A percentile compares a stretch with the other conserved stretches of the same genome.
phyloP scores from a whole-genome alignment of 805 yeast genomes.

The Pichia scutulata region DNA sequence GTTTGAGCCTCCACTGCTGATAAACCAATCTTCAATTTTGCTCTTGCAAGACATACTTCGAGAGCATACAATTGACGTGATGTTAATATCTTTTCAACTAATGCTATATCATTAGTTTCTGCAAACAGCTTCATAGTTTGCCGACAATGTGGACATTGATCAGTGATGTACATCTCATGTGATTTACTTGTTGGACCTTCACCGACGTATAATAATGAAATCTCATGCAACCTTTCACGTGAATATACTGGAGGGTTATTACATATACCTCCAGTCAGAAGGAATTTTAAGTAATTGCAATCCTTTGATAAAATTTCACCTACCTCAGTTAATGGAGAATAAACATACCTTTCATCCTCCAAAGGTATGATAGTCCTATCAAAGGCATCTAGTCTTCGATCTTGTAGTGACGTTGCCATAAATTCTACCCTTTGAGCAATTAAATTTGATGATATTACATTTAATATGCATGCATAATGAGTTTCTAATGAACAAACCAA shows the following conservation, averaged over 20 bases:
- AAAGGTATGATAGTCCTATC: background rate
- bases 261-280: background rate
- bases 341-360: background rate
- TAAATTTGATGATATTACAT: conserved; percentile 3
- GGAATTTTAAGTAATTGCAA: background rate
- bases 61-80: background rate
- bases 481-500: background rate
- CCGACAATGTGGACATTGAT: conserved; percentile 5
- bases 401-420: background rate
- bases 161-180: background rate
- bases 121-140: background rate
- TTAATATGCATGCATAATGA: conserved; percentile 3
- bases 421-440: conserved; percentile 1
- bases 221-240: background rate
- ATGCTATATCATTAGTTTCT: background rate
- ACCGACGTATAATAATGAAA: background rate
- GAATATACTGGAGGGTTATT: background rate
- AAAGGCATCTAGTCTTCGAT: background rate
- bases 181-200: background rate
- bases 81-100: background rate
- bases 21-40: background rate
- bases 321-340: background rate
- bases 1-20: too few species aligned
- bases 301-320: background rate
- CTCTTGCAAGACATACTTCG: background rate